Evolutionary conservation across 2,329 filamentous ascomycete genomes (phyloP).

Genomic region (Exophiala oligosperma): DNA sequence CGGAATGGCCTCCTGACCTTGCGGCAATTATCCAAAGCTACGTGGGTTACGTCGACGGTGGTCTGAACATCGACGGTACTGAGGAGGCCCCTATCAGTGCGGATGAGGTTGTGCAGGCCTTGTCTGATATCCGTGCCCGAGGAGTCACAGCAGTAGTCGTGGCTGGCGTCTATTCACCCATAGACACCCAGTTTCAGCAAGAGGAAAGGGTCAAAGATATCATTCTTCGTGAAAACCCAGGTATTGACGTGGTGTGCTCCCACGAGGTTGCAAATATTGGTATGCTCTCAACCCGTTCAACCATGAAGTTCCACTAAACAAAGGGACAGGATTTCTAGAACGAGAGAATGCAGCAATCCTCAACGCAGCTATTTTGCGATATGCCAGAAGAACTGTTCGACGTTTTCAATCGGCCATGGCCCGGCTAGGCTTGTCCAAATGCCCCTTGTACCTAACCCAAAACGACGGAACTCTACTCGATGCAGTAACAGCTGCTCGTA

Average conservation of each 20-base stretch:
- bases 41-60: slow-evolving; percentile 50
- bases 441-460: slow-evolving; percentile 61
- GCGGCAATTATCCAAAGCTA: slow-evolving; percentile 48
- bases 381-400: slow-evolving; percentile 57
- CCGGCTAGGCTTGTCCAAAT: slow-evolving; percentile 47
- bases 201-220: slow-evolving; percentile 44
- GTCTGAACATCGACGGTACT: slow-evolving; percentile 45
- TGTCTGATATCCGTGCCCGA: slow-evolving; percentile 41
- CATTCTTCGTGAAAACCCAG: slow-evolving; percentile 37
- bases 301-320: too few species aligned
- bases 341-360: slow-evolving; percentile 65
- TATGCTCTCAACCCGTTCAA: too few species aligned
- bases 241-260: slow-evolving; percentile 45
- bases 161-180: slow-evolving; percentile 39
- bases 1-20: slow-evolving; percentile 49
- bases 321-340: slow-evolving; percentile 46
- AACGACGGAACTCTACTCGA: slow-evolving; percentile 39
- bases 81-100: slow-evolving; percentile 41
- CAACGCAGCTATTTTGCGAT: slow-evolving; percentile 61
- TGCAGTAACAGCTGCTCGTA: too few species aligned
- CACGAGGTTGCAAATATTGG: slow-evolving; percentile 38
- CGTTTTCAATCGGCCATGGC: slow-evolving; percentile 56
- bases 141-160: slow-evolving; percentile 42
- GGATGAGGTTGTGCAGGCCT: slow-evolving; percentile 40
- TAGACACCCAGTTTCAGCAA: slow-evolving; percentile 24